Evolutionary conservation across 2,329 filamentous ascomycete genomes (phyloP).

Genomic region (Aspergillus japonicus): DNA sequence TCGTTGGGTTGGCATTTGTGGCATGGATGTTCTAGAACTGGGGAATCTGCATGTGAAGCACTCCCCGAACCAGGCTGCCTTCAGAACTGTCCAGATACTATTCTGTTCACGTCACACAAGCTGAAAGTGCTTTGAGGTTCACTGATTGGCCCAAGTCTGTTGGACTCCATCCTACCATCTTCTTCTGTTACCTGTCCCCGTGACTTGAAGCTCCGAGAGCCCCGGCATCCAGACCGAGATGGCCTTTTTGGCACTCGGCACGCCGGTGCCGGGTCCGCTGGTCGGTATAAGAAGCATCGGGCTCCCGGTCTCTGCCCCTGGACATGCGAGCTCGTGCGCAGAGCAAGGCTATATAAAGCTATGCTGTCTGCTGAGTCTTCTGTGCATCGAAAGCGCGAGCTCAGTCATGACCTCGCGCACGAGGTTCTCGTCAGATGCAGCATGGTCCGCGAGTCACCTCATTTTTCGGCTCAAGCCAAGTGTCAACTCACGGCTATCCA

Average conservation of each 20-base stretch:
- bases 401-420: background rate
- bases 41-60: background rate
- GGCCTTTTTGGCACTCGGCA: conserved; percentile 2
- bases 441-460: background rate
- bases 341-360: background rate
- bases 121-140: background rate
- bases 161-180: background rate
- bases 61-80: too few relatives aligned
- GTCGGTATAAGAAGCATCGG: conserved; percentile 7
- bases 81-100: too few relatives aligned
- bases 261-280: conserved; percentile 5
- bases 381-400: background rate
- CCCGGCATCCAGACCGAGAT: conserved; percentile 9
- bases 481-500: too few relatives aligned
- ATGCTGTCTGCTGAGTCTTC: background rate
- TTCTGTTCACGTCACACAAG: background rate
- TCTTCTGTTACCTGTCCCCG: background rate
- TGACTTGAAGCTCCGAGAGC: conserved; percentile 6
- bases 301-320: conserved; percentile 1
- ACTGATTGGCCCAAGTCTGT: background rate
- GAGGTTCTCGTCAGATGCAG: background rate
- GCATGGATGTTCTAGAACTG: background rate
- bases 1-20: too few relatives aligned
- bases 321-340: background rate
- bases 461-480: background rate